These are phyloP conservation scores for Aspergillus persii DNA, from an alignment of 2,329 filamentous ascomycete genomes.

Conservation along the genomic window DNA sequence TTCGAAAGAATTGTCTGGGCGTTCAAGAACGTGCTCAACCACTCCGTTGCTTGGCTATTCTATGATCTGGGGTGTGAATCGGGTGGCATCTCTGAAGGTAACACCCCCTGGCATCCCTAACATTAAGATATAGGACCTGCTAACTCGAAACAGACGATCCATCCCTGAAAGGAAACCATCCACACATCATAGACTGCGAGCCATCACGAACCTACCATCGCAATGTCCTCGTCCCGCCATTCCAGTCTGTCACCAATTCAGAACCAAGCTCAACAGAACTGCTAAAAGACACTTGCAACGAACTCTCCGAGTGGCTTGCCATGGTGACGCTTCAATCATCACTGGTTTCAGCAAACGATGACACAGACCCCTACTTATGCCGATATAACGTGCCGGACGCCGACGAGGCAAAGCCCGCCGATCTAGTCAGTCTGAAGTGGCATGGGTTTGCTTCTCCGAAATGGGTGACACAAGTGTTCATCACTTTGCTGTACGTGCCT, in stretches of 20 bases:
- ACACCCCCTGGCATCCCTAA: too few species aligned
- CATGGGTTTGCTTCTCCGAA: conserved; percentile 38
- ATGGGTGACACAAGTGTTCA: conserved; percentile 41
- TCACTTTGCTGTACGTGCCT: conserved; percentile 35
- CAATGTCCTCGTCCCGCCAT: conserved; percentile 30
- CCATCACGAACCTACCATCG: conserved; percentile 22
- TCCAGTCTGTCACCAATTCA: conserved; percentile 27
- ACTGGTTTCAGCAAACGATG: conserved; percentile 35
- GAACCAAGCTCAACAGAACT: conserved; percentile 38
- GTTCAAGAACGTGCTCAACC: conserved; percentile 70
- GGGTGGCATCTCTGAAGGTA: conserved; percentile 43
- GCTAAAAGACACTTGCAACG: conserved; percentile 60
- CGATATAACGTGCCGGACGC: conserved; percentile 40
- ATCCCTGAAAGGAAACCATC: conserved; percentile 39
- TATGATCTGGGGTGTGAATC: conserved; percentile 52
- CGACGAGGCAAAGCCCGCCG: conserved; percentile 19
- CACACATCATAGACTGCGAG: conserved; percentile 34
- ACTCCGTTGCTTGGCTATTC: conserved; percentile 74
- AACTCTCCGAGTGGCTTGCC: conserved; percentile 63
- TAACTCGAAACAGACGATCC: conserved; percentile 23
- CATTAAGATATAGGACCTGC: neutral
- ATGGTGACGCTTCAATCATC: conserved; percentile 50
- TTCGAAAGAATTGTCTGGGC: conserved; percentile 78
- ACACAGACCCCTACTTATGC: conserved; percentile 44
- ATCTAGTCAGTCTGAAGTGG: conserved; percentile 43